phyloP scores from a whole-genome alignment of 1,284 basidiomycete species.

The Leucocoprinus gongylophorus region DNA sequence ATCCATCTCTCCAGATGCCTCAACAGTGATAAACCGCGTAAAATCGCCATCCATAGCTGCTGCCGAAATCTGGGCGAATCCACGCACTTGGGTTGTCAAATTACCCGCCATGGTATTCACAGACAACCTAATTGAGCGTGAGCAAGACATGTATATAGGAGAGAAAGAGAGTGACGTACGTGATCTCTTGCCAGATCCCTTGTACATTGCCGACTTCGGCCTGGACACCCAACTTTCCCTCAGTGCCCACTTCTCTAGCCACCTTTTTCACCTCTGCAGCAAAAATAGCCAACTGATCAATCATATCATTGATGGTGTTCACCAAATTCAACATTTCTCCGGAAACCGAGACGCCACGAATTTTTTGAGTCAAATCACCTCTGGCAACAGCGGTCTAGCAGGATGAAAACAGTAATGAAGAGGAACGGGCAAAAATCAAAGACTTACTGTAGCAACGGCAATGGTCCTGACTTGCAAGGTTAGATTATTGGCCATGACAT shows the following conservation, averaged over 20 bases:
- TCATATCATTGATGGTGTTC: conserved; percentile 95
- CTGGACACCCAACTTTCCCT: conserved; percentile 95
- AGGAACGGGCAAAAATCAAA: background rate
- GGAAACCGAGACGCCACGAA: conserved; percentile 85
- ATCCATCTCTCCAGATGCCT: conserved; percentile 99
- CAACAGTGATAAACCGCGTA: conserved; percentile 98
- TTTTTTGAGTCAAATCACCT: conserved; percentile 92
- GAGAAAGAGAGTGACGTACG: conserved; percentile 48
- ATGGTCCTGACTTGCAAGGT: conserved; percentile 95
- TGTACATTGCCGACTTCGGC: conserved; percentile 96
- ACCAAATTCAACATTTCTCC: conserved; percentile 95
- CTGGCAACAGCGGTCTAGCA: conserved; percentile 83
- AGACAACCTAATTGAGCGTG: conserved; percentile 47
- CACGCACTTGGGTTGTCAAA: conserved; percentile 96
- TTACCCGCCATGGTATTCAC: conserved; percentile 97
- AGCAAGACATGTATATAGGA: background rate
- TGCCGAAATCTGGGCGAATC: conserved; percentile 97
- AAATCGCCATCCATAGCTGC: conserved; percentile 99
- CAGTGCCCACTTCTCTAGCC: conserved; percentile 90
- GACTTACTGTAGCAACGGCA: conserved; percentile 75
- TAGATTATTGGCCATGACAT: conserved; percentile 81
- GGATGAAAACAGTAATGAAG: background rate
- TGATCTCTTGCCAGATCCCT: conserved; percentile 99
- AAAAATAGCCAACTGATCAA: conserved; percentile 90
- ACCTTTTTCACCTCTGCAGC: conserved; percentile 95